Evolutionary conservation across 2,329 filamentous ascomycete genomes (phyloP).

Genomic region (Didymella lethalis): DNA sequence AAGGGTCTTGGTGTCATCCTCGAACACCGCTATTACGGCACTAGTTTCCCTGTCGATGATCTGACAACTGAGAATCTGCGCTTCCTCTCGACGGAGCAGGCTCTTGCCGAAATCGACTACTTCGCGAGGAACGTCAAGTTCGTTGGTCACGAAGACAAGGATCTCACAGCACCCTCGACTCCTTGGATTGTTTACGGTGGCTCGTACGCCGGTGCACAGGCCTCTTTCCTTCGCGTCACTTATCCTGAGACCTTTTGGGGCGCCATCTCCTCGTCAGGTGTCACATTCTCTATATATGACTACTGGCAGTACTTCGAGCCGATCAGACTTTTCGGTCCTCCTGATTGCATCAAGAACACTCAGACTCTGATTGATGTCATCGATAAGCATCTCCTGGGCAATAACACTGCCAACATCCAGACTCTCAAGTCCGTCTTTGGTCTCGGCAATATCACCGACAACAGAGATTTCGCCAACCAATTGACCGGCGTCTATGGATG

Average conservation of each 20-base stretch:
- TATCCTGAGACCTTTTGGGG: conserved; percentile 84
- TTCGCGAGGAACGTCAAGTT: conserved; percentile 79
- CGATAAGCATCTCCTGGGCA: conserved; percentile 65
- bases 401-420: conserved; percentile 53
- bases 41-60: conserved; percentile 72
- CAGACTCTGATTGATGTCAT: conserved; percentile 67
- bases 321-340: conserved; percentile 63
- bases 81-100: conserved; percentile 84
- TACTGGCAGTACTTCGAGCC: conserved; percentile 74
- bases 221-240: conserved; percentile 75
- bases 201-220: conserved; percentile 82
- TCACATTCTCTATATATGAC: conserved; percentile 78
- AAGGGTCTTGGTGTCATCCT: conserved; percentile 80
- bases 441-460: conserved; percentile 57
- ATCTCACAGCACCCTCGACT: conserved; percentile 70
- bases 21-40: conserved; percentile 88
- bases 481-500: conserved; percentile 59
- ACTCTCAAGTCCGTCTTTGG: conserved; percentile 64
- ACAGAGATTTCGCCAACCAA: conserved; percentile 62
- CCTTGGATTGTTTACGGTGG: conserved; percentile 84
- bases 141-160: conserved; percentile 66
- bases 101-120: conserved; percentile 80
- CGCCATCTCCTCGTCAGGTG: conserved; percentile 80
- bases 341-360: conserved; percentile 69
- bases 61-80: conserved; percentile 74